Conservation (phyloP, 2,329 filamentous ascomycete species). For the Clonostachys sp. region DNA sequence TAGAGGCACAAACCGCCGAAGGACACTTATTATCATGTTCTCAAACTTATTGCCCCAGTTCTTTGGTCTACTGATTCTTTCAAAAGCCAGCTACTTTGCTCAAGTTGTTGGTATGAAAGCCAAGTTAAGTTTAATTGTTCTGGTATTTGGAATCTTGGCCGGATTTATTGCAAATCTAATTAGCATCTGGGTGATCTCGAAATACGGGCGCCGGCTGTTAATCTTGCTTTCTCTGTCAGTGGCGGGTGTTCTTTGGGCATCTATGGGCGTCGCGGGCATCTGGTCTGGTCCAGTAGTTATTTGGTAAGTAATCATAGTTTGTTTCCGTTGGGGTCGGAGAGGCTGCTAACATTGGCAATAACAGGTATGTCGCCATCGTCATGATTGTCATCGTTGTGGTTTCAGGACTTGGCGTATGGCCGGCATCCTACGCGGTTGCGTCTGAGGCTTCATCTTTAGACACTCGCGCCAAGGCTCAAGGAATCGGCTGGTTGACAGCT, state of each 20-base stretch:
- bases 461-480: conserved; percentile 35
- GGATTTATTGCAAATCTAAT: conserved; percentile 36
- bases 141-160: conserved; percentile 38
- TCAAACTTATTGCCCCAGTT: conserved; percentile 34
- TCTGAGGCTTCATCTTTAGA: conserved; percentile 36
- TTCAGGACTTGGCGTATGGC: conserved; percentile 35
- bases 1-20: conserved; percentile 30
- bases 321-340: not conserved
- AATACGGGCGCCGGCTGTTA: conserved; percentile 30
- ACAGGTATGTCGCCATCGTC: conserved; percentile 18
- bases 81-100: conserved; percentile 33
- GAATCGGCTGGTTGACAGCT: conserved; percentile 34
- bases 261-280: conserved; percentile 38
- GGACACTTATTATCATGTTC: conserved; percentile 34
- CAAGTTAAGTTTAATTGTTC: conserved; percentile 29
- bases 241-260: conserved; percentile 30
- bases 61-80: conserved; percentile 38
- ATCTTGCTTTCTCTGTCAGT: conserved; percentile 24
- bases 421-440: conserved; percentile 31
- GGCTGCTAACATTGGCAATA: not conserved
- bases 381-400: conserved; percentile 38
- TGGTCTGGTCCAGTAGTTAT: not conserved
- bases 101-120: conserved; percentile 25
- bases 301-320: not conserved
- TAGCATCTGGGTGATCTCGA: conserved; percentile 35